Percentiles rank a stretch among this genome's conserved stretches.
Evolutionary conservation across 805 yeast species (phyloP).

Genomic region (Zygosaccharomyces bisporus): DNA sequence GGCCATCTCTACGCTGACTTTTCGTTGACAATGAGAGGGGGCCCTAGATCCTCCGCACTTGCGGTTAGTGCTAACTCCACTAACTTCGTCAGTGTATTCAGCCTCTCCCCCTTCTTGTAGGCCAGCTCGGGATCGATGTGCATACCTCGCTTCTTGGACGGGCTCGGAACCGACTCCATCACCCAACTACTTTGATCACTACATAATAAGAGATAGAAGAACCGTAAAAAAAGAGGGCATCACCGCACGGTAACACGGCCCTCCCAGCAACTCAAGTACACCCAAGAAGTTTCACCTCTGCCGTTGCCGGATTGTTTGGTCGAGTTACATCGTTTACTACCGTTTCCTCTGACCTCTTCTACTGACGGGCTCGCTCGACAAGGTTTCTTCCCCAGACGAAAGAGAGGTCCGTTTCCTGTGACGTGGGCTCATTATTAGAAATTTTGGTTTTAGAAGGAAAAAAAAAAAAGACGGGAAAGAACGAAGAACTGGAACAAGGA

Average conservation of each 20-base stretch:
- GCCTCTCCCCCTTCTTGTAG: neutral
- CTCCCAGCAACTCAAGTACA: neutral
- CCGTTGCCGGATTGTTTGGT: neutral
- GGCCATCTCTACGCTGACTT: too few species aligned
- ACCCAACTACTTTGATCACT: neutral
- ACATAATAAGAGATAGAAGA: neutral
- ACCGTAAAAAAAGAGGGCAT: neutral
- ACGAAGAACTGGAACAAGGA: neutral
- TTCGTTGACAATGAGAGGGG: neutral
- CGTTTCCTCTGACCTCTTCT: too few species aligned
- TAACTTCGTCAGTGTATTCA: too few species aligned
- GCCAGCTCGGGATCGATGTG: neutral
- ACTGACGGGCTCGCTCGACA: neutral
- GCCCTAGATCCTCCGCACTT: neutral
- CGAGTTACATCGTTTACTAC: neutral
- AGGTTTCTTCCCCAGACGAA: conserved; percentile 6
- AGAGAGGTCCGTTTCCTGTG: conserved; percentile 31
- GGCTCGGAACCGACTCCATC: neutral
- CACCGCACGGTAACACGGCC: neutral
- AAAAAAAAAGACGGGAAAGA: neutral
- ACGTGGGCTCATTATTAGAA: conserved; percentile 1
- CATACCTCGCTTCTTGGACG: neutral
- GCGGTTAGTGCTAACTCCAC: neutral
- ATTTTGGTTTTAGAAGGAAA: neutral
- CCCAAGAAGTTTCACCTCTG: neutral